A percentile compares a stretch with the other conserved stretches of the same genome.
phyloP scores from a whole-genome alignment of 2,329 filamentous ascomycete genomes.

The Cladosporium halotolerans region DNA sequence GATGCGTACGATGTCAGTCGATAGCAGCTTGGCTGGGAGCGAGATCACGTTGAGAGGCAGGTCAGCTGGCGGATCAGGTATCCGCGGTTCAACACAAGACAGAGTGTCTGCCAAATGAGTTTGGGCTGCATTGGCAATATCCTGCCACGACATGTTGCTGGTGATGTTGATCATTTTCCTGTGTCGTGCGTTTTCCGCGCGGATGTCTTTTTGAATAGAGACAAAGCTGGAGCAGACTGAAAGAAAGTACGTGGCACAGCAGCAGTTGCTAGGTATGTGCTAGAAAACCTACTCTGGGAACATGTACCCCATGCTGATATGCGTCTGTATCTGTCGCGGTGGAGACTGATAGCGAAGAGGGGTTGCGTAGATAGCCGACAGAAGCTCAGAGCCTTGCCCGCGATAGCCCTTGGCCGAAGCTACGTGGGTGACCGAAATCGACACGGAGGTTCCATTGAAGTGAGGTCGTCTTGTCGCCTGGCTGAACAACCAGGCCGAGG shows the following conservation, averaged over 20 bases:
- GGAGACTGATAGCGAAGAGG: background rate
- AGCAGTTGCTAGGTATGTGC: too few relatives aligned
- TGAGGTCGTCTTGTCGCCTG: too few relatives aligned
- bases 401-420: background rate
- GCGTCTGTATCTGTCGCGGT: too few relatives aligned
- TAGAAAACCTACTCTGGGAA: too few relatives aligned
- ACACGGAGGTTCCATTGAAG: too few relatives aligned
- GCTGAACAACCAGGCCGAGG: too few relatives aligned
- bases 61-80: conserved; percentile 32
- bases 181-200: too few relatives aligned
- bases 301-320: too few relatives aligned
- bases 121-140: background rate
- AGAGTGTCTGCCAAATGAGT: conserved; percentile 43
- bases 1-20: conserved; percentile 43
- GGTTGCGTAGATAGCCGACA: background rate
- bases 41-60: conserved; percentile 41
- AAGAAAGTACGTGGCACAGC: too few relatives aligned
- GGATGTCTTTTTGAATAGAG: too few relatives aligned
- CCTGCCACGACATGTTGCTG: background rate
- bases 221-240: too few relatives aligned
- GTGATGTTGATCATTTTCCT: background rate
- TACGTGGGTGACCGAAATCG: background rate
- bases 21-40: conserved; percentile 42
- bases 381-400: background rate
- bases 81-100: conserved; percentile 34